Conservation (phyloP, 306 rosid genomes). For the Arachis hypogaea region DNA sequence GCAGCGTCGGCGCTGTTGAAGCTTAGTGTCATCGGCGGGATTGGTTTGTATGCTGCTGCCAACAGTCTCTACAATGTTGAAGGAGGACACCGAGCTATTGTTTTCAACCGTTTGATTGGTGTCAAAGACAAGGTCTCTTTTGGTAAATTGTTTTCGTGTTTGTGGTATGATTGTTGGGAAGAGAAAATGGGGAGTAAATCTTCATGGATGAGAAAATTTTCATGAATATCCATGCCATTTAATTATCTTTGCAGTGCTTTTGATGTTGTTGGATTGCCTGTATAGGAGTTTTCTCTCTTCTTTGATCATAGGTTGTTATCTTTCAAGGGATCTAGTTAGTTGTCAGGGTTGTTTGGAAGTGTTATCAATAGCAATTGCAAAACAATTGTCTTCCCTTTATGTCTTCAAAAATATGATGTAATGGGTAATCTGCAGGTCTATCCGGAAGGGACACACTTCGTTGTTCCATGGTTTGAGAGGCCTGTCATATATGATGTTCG, state of each 20-base stretch:
- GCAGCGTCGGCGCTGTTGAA: slow-evolving; percentile 55
- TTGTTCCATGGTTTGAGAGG: slow-evolving; percentile 90
- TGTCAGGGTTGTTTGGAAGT: too few species aligned
- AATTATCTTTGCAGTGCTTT: neutral
- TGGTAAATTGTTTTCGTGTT: neutral
- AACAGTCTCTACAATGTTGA: slow-evolving; percentile 91
- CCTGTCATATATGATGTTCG: slow-evolving; percentile 90
- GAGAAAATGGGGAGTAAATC: too few species aligned
- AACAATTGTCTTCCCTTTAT: too few species aligned
- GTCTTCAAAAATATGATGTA: neutral
- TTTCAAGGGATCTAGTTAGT: neutral
- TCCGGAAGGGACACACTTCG: slow-evolving; percentile 88
- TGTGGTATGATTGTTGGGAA: neutral
- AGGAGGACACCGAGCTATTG: slow-evolving; percentile 85
- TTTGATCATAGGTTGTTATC: neutral
- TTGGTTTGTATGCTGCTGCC: slow-evolving; percentile 66
- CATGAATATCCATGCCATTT: too few species aligned
- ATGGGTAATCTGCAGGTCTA: slow-evolving; percentile 65
- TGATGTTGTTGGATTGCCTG: neutral
- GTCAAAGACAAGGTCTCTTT: slow-evolving; percentile 75
- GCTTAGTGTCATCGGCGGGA: slow-evolving; percentile 60
- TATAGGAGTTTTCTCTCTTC: neutral
- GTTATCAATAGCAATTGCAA: too few species aligned
- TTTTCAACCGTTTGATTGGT: slow-evolving; percentile 78
- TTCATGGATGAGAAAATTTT: too few species aligned